phyloP scores from a whole-genome alignment of 2,329 filamentous ascomycete species.

The Aspergillus flavus region DNA sequence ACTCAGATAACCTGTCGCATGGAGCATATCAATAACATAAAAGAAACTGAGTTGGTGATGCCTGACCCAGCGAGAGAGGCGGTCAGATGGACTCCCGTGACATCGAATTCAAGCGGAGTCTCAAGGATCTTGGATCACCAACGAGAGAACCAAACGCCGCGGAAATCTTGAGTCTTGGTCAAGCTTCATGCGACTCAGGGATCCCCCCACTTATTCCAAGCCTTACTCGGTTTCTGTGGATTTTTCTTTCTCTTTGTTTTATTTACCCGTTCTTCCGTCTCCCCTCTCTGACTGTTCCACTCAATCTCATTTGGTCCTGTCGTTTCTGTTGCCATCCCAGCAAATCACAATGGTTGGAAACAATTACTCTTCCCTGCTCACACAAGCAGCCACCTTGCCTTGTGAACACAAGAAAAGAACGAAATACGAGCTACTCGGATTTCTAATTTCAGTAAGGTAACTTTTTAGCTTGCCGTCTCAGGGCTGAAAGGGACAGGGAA shows the following conservation, averaged over 20 bases:
- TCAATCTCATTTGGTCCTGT: background rate
- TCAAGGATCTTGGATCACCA: constrained; percentile 4
- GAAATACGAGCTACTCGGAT: background rate
- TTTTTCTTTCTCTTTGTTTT: background rate
- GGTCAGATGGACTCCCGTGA: constrained; percentile 14
- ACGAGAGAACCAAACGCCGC: constrained; percentile 14
- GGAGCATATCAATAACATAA: constrained; percentile 4
- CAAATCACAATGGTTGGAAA: constrained; percentile 16
- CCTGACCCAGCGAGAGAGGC: constrained; percentile 17
- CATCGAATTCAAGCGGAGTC: constrained; percentile 7
- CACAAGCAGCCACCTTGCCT: background rate
- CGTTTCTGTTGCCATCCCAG: constrained; percentile 1
- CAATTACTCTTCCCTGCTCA: constrained; percentile 7
- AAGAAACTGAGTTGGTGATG: constrained; percentile 13
- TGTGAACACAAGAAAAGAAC: background rate
- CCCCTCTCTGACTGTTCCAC: background rate
- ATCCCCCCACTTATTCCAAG: constrained; percentile 20
- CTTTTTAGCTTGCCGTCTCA: background rate
- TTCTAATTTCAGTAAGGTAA: constrained; percentile 4
- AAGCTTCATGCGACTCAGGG: constrained; percentile 26
- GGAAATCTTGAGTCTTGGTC: constrained; percentile 19
- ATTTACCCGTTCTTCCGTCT: background rate
- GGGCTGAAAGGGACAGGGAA: background rate
- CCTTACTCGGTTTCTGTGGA: background rate
- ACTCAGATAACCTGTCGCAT: background rate